Evolutionary conservation across 169 alveolate species (phyloP), one percentile per base, ranked within the genome.

Genomic region (Cryptosporidium ubiquitum): DNA sequence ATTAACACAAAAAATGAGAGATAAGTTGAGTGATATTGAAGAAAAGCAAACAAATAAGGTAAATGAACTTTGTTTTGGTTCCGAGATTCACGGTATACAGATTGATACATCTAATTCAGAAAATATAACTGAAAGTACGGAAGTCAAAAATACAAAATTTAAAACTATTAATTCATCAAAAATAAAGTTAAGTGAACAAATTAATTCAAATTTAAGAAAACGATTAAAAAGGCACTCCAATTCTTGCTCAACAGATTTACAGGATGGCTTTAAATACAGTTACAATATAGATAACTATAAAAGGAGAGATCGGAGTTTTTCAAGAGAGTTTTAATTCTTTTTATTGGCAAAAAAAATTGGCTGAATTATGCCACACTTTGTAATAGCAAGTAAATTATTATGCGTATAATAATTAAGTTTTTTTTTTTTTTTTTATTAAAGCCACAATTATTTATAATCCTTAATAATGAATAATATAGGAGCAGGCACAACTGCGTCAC

Each of bases 1-100:
- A 16, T 93, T 98, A 73, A 98, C 99, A 12, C 96, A 95, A 57
- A 96, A 96, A 23, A 94, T 96, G 75, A 95, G 99, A 84, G 95
- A 95, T 55, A 91, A 94, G 42, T 95, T 97, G 60, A 91, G 92
- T 60, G 33, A 84, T 23, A 39, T 69, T 58, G 91, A 79, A 29
- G 52, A 68, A 10, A 52, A 66, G n/a, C 91, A 70, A 71, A 42
- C 55, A 10, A 85, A 26, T 20, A 84, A 51, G 42, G 5, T 84
- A 9, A 52, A 42, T 20, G 92, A 85, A 18, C 31, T 79, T 6
- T 40, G 40, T 39, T 14, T 40, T 5, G 61, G 69, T 5, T 58
- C 73, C 23, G 29, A n/a, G 14, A 18, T n/a, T 57, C 14, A 14
- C 35, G 29, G 5, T 66, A 14, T 20, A 37, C 55, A 33, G 16